Evolutionary conservation across 371 early-diverging fungal species (phyloP).

Genomic region (Syncephalastrum contaminatum): DNA sequence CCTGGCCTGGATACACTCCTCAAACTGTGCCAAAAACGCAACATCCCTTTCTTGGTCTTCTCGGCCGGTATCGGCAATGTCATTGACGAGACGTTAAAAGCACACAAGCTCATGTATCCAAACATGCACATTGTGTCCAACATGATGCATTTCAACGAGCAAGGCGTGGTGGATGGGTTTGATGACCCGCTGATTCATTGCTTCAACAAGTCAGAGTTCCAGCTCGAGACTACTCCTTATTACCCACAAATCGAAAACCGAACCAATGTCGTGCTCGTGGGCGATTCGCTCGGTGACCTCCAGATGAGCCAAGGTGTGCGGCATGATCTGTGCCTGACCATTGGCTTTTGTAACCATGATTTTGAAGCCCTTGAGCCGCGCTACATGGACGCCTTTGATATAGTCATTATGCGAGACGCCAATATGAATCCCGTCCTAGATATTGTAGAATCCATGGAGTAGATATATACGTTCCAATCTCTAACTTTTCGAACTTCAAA

Average conservation of each 20-base stretch:
- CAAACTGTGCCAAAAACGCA: slow-evolving; percentile 22
- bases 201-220: slow-evolving; percentile 76
- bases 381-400: slow-evolving; percentile 66
- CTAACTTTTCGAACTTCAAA: too few relatives aligned
- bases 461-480: too few relatives aligned
- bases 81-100: slow-evolving; percentile 56
- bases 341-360: slow-evolving; percentile 76
- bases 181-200: slow-evolving; percentile 71
- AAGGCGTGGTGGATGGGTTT: slow-evolving; percentile 53
- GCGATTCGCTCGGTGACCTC: slow-evolving; percentile 75
- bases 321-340: slow-evolving; percentile 57
- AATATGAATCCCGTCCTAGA: slow-evolving; percentile 50
- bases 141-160: slow-evolving; percentile 63
- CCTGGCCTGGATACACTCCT: slow-evolving; percentile 47
- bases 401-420: slow-evolving; percentile 68
- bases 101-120: slow-evolving; percentile 32
- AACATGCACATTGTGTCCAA: slow-evolving; percentile 79
- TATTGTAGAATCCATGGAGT: slow-evolving; percentile 23
- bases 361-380: slow-evolving; percentile 42
- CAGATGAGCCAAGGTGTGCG: slow-evolving; percentile 67
- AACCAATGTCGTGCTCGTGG: slow-evolving; percentile 65
- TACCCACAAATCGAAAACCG: slow-evolving; percentile 35
- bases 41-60: slow-evolving; percentile 70
- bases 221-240: slow-evolving; percentile 46
- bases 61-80: slow-evolving; percentile 76